Base-by-base conservation (phyloP, 2,329 filamentous ascomycete genomes). In the Neoarthrinium moseri region DNA sequence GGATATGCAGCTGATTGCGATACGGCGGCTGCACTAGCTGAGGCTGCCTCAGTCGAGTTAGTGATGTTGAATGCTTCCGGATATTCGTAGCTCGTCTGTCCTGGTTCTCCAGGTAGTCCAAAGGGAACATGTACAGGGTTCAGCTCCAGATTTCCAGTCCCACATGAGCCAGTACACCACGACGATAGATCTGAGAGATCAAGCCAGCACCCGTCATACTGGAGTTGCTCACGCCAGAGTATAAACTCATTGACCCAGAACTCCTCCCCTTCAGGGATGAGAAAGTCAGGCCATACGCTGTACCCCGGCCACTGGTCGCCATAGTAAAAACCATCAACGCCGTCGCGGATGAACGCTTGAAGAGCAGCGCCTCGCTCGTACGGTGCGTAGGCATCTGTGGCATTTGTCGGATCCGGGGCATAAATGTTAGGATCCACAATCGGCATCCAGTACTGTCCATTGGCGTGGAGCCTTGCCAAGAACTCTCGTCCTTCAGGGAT, bases 401-500 rank as follows among this genome's bases (percentile, higher is more conserved):
- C 71, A 57, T 90, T 87, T 13, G 78, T 68, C 0, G 84, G 84
- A 53, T 89, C 86, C 0, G 87, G 87, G 21, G 81, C 79, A 59
- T 91, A 91, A 37, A 79, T 71, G 10, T 81, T 81, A 2, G 84
- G 80, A 57, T 92, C 88, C 10, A 91, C 81, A 66, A 91, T 91
- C 15, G 89, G 74, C 2, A 88, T 75, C 46, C 87, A 86, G n/a
- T 86, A 80, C 57, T 87, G 84, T 4, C 80, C 69, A 44, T 81
- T 79, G 6, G 69, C 64, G 56, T 89, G 86, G 2, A 91, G 73
- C 17, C 77, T 74, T 1, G 69, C 65, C 3, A 87, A 74, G 37
- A 90, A 72, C 52, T 82, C 68, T 20, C 73, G 76, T 57, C 87
- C 80, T 55, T 81, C 74, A 0, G 69, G 55, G 45, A 85, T 70